A percentile compares a stretch with the other conserved stretches of the same genome.
These are phyloP conservation scores for Pseudogymnoascus sp. DNA, from an alignment of 2,329 filamentous ascomycete genomes.

Conservation along the genomic window DNA sequence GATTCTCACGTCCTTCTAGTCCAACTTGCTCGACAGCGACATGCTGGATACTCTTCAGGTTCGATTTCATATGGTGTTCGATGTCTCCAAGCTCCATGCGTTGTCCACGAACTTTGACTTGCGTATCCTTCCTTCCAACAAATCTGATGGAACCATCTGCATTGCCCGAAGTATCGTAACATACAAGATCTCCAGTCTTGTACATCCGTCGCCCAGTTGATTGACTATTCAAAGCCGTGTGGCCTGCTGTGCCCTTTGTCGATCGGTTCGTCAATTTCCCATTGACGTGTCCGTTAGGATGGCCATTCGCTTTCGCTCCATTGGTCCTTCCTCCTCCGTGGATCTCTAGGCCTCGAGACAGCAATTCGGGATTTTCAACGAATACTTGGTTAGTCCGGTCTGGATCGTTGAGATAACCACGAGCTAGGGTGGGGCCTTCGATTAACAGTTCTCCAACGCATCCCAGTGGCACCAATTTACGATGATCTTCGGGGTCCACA, in stretches of 20 bases:
- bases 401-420: constrained; percentile 51
- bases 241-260: too few relatives aligned
- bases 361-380: constrained; percentile 29
- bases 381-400: constrained; percentile 51
- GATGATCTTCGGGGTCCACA: not conserved
- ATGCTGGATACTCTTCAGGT: not conserved
- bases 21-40: not conserved
- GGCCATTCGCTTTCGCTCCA: not conserved
- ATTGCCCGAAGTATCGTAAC: constrained; percentile 37
- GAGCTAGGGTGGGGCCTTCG: constrained; percentile 47
- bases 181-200: constrained; percentile 51
- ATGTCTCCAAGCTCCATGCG: constrained; percentile 19
- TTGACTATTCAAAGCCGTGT: too few relatives aligned
- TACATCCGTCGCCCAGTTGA: constrained; percentile 31
- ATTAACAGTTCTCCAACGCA: constrained; percentile 1
- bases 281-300: not conserved
- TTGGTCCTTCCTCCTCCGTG: not conserved
- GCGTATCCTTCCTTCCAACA: constrained; percentile 54
- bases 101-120: constrained; percentile 43
- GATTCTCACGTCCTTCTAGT: not conserved
- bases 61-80: constrained; percentile 7
- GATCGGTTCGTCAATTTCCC: not conserved
- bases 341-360: not conserved
- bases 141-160: constrained; percentile 45
- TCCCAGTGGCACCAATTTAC: not conserved